Conservation (phyloP, 2,329 filamentous ascomycete genomes). For the Arthrobotrys conoides region DNA sequence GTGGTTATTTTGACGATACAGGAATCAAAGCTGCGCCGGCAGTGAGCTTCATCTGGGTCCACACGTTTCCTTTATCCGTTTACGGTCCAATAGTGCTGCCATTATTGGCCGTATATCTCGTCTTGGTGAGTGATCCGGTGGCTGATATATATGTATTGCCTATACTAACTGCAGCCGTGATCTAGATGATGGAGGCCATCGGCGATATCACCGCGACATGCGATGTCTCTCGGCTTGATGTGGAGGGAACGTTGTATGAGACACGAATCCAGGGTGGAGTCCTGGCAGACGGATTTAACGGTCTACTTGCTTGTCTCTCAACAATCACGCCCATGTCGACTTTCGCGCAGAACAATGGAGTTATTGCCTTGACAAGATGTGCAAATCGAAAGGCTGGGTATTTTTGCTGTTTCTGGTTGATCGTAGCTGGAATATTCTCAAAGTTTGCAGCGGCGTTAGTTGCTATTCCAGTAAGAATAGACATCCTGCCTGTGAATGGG, state of each 20-base stretch:
- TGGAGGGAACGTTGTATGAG: conserved; percentile 76
- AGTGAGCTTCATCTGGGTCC: conserved; percentile 79
- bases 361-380: conserved; percentile 76
- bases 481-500: conserved; percentile 68
- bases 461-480: conserved; percentile 71
- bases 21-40: conserved; percentile 74
- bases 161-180: conserved; percentile 67
- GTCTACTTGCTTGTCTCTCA: conserved; percentile 72
- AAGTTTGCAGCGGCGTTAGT: conserved; percentile 80
- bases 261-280: conserved; percentile 79
- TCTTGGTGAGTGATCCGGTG: conserved; percentile 30
- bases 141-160: background rate
- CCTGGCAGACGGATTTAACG: conserved; percentile 76
- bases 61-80: conserved; percentile 76
- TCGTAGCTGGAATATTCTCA: conserved; percentile 79
- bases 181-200: conserved; percentile 78
- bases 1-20: conserved; percentile 75
- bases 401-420: conserved; percentile 76
- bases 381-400: conserved; percentile 79
- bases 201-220: conserved; percentile 79
- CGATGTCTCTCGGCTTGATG: conserved; percentile 76
- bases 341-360: conserved; percentile 79
- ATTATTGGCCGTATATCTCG: conserved; percentile 38
- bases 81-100: conserved; percentile 78
- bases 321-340: conserved; percentile 79